Conservation (phyloP, 2,329 filamentous ascomycete genomes). For the Delphinella strobiligena region DNA sequence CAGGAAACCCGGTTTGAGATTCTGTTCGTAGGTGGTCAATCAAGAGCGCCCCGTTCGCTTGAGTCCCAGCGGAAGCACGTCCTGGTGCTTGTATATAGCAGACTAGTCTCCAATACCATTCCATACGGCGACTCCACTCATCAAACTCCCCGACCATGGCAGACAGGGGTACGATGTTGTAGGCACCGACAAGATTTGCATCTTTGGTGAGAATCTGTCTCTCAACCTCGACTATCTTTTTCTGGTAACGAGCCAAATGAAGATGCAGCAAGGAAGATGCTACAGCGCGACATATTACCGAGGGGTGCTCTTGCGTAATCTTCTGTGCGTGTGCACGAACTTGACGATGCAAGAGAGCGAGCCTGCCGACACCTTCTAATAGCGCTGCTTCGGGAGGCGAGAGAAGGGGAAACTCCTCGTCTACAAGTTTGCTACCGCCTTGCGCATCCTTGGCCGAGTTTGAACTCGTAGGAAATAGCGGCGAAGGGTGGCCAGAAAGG, state of each 20-base stretch:
- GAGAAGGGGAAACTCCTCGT: constrained; percentile 36
- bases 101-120: constrained; percentile 70
- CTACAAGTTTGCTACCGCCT: constrained; percentile 21
- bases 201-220: constrained; percentile 63
- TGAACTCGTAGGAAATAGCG: constrained; percentile 56
- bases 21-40: constrained; percentile 68
- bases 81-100: constrained; percentile 48
- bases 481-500: constrained; percentile 85
- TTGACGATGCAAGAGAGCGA: constrained; percentile 67
- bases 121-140: constrained; percentile 72
- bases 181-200: constrained; percentile 71
- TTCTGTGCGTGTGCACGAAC: constrained; percentile 54
- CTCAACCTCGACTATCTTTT: constrained; percentile 76
- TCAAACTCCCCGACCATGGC: constrained; percentile 73
- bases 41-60: constrained; percentile 41
- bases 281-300: constrained; percentile 76
- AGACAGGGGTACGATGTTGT: constrained; percentile 85
- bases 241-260: constrained; percentile 71
- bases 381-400: constrained; percentile 76
- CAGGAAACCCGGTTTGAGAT: constrained; percentile 75
- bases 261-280: constrained; percentile 63
- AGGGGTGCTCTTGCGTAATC: constrained; percentile 60
- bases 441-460: constrained; percentile 30
- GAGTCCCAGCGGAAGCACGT: background rate
- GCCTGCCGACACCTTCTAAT: constrained; percentile 60